Evolutionary conservation across 345 rosid species (phyloP), one percentile per base, ranked within the genome.

Genomic region (Populus ilicifolia): DNA sequence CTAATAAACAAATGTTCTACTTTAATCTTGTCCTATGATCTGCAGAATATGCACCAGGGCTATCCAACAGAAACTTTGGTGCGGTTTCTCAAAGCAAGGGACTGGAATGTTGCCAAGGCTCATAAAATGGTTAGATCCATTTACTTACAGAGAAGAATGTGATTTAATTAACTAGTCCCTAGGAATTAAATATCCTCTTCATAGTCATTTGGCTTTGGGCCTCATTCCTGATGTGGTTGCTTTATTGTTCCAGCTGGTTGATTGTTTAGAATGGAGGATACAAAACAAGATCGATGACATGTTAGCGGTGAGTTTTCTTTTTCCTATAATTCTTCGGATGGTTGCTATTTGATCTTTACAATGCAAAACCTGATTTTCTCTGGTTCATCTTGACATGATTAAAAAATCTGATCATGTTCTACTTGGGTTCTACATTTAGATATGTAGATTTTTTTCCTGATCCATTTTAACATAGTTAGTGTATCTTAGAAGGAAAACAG

Each of bases 41-140:
- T 78, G 23, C 76, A 82, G 84, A 78, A 74, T 70, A 41, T 82
- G 73, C 84, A 82, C 56, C 84, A 82, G 76, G 84, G 81, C 48
- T 75, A 38, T 77, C 79, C 79, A 69, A 74, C 67, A 17, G 81
- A 74, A 82, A 82, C 84, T 43, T 78, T 78, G 69, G 74, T 56
- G 38, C 80, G 81, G 8, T 82, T 82, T 75, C 81, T 82, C 23
- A 82, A 74, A 70, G 84, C 84, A 74, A 63, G 84, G 74, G 84
- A 82, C n/a, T 66, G 81, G 76, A 77, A 82, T 78, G 75, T 78
- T 41, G 39, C 72, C 27, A 82, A 74, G 81, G 84, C 84, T 50
- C 73, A 82, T 44, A 78, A 82, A 70, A 82, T 82, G 84, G 84
- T 82, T 65, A 59, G 81, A 30, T 66, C 39, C 75, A 63, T 68